Conservation (phyloP, 192 early-diverging fungal species). For the Coemansia sp. region DNA sequence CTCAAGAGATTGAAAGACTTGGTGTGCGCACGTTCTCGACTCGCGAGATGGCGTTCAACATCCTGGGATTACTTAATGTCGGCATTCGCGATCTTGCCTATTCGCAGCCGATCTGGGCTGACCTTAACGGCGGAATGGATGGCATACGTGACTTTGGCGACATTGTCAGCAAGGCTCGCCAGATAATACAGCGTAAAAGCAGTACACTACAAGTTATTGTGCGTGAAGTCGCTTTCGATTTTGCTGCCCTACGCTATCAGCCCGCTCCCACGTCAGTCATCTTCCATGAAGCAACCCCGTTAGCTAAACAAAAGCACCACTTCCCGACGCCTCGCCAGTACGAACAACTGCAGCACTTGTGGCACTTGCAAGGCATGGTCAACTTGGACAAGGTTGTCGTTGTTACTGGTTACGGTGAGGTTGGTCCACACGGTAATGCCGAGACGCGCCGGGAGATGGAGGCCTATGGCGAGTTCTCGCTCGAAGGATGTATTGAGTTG, state of each 20-base stretch:
- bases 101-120: slow-evolving; percentile 82
- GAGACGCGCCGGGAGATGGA: slow-evolving; percentile 98
- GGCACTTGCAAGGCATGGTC: slow-evolving; percentile 71
- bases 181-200: neutral
- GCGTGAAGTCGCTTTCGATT: neutral
- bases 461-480: slow-evolving; percentile 62
- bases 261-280: too few relatives aligned
- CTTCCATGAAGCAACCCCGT: too few relatives aligned
- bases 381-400: slow-evolving; percentile 91
- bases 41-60: slow-evolving; percentile 92
- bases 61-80: slow-evolving; percentile 83
- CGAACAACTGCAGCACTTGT: slow-evolving; percentile 67
- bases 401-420: slow-evolving; percentile 89
- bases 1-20: slow-evolving; percentile 82
- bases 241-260: neutral
- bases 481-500: slow-evolving; percentile 83
- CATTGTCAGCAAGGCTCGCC: neutral
- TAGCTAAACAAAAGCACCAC: slow-evolving; percentile 86
- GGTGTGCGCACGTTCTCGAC: slow-evolving; percentile 94
- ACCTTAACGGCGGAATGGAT: slow-evolving; percentile 83
- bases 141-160: slow-evolving; percentile 55
- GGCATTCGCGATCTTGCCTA: slow-evolving; percentile 74
- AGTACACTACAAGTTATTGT: neutral
- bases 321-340: slow-evolving; percentile 74
- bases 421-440: slow-evolving; percentile 85